Base-by-base conservation (phyloP, 768 basidiomycete species). In the Dictyophora rubrovolvata region DNA sequence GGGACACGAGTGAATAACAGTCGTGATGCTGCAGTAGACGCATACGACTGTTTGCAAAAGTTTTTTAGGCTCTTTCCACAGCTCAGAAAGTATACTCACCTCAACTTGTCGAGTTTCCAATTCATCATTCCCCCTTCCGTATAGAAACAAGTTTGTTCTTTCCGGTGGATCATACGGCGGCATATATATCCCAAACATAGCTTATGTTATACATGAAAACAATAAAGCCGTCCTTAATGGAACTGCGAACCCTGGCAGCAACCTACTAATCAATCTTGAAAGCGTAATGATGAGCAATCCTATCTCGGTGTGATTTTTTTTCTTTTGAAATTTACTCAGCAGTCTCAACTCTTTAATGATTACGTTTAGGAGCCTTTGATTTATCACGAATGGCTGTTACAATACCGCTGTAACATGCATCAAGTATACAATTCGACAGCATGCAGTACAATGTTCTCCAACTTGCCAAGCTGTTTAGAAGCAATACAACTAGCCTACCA, bases 161-260 rank as follows among this genome's bases (percentile, higher is more conserved):
- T 63, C 69, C 7, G 63, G 69, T 9, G 72, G 72, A 8, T 71
- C 71, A 3, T 74, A 73, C 59, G 72, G 72, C 37, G 72, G 72
- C 0, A 63, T 68, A 5, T 74, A 73, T 53, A 61, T 71, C 10
- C 70, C 73, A 3, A 63, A 72, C 54, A 74, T 73, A 36, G 72
- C 70, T 1, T 69, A 69, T 16, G 72, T 71, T 11, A 71, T 73
- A 17, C 68, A 72, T 56, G 66, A 66, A 60, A 64, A 69, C 34
- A 74, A 74, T 61, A 61, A 62, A 10, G 65, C 64, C 14, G 22
- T 71, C 20, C 48, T 23, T 1, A 65, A 67, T 5, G 55, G 53
- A 7, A 66, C 65, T 2, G 53, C 53, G 4, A 60, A 63, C 16
- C 66, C 64, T n/a, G 63, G 65, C 11, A 28, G 7, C 4, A 28